phyloP scores from a whole-genome alignment of 805 yeast species.

The Barnettozyma salicaria region DNA sequence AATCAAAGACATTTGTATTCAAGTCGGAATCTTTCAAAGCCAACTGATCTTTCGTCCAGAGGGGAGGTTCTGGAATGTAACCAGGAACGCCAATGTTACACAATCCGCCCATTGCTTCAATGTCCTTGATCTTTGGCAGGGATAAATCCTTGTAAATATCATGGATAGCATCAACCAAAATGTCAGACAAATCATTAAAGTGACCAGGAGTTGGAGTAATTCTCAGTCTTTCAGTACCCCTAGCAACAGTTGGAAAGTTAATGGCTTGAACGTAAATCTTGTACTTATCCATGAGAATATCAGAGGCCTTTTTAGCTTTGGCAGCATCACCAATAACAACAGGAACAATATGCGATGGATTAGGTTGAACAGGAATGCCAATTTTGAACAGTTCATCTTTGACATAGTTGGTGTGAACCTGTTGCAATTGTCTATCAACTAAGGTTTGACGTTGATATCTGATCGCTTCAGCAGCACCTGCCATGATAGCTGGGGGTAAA shows the following conservation, averaged over 20 bases:
- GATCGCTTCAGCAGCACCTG: slow-evolving; percentile 86
- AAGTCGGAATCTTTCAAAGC: slow-evolving; percentile 53
- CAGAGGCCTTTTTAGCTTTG: slow-evolving; percentile 87
- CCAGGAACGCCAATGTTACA: slow-evolving; percentile 76
- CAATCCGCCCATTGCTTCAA: slow-evolving; percentile 80
- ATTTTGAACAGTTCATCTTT: slow-evolving; percentile 59
- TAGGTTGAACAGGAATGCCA: slow-evolving; percentile 94
- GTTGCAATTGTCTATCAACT: slow-evolving; percentile 77
- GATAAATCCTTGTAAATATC: slow-evolving; percentile 69
- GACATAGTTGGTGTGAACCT: slow-evolving; percentile 77
- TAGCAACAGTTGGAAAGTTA: slow-evolving; percentile 95
- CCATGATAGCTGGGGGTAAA: slow-evolving; percentile 96
- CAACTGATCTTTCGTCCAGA: slow-evolving; percentile 87
- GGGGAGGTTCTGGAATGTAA: slow-evolving; percentile 45
- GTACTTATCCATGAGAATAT: slow-evolving; percentile 75
- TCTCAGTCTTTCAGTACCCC: slow-evolving; percentile 93
- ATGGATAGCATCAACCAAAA: slow-evolving; percentile 73
- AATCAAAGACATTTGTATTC: slow-evolving; percentile 61
- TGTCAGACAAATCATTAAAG: slow-evolving; percentile 65
- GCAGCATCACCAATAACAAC: slow-evolving; percentile 91
- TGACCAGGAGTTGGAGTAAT: slow-evolving; percentile 99
- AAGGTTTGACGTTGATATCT: slow-evolving; percentile 75
- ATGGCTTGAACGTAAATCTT: slow-evolving; percentile 95
- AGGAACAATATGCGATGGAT: slow-evolving; percentile 97
- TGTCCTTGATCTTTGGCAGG: slow-evolving; percentile 69